Conservation (phyloP, 2,329 filamentous ascomycete genomes). For the Fusarium sp. region DNA sequence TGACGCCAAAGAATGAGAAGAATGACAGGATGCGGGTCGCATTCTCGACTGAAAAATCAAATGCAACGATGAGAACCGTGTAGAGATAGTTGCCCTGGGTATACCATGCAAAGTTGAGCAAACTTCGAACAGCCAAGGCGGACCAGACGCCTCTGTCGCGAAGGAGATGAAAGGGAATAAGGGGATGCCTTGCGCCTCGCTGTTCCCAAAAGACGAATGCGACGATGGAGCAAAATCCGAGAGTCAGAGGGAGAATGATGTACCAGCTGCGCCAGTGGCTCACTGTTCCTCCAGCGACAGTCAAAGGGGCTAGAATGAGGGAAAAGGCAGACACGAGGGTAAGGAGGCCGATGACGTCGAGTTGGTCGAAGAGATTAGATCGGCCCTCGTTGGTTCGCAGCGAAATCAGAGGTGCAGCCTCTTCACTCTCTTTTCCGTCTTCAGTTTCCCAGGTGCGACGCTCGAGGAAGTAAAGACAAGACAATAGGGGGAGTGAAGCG, state of each 20-base stretch:
- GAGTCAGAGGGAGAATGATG: conserved; percentile 62
- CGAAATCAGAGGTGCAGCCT: neutral
- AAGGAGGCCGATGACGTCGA: conserved; percentile 64
- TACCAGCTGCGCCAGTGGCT: conserved; percentile 63
- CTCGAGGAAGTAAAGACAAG: conserved; percentile 53
- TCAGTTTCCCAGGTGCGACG: conserved; percentile 30
- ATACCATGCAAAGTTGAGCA: conserved; percentile 66
- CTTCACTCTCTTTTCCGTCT: conserved; percentile 12
- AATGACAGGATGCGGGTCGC: conserved; percentile 69
- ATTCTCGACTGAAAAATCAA: conserved; percentile 65
- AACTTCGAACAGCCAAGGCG: conserved; percentile 64
- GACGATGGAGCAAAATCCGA: conserved; percentile 63
- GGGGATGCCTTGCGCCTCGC: conserved; percentile 59
- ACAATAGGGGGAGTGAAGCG: conserved; percentile 65
- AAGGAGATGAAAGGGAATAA: conserved; percentile 69
- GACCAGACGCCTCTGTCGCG: conserved; percentile 72
- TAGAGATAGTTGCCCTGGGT: conserved; percentile 71
- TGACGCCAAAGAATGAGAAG: conserved; percentile 65
- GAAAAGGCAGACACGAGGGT: conserved; percentile 60
- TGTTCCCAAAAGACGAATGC: conserved; percentile 67
- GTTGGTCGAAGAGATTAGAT: conserved; percentile 65
- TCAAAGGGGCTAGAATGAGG: conserved; percentile 63
- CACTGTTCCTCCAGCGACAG: conserved; percentile 63
- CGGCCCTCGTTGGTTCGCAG: conserved; percentile 47
- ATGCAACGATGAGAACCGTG: conserved; percentile 68